These are phyloP conservation scores for Lyophyllum semitale DNA, from an alignment of 768 basidiomycete species.

Conservation along the genomic window DNA sequence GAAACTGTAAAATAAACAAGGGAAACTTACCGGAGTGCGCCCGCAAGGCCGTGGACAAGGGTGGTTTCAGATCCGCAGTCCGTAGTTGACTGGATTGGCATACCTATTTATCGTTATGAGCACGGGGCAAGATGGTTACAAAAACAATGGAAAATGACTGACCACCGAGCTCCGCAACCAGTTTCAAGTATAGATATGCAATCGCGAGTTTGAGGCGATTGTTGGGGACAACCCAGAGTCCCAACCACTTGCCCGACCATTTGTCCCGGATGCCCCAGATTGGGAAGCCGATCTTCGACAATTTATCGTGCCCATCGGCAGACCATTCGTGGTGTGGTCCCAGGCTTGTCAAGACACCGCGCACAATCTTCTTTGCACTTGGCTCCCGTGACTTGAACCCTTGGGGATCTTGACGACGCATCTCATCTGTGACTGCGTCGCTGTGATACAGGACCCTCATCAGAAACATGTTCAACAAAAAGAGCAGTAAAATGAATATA, in stretches of 20 bases:
- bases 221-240: conserved; percentile 8
- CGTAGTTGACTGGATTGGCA: conserved; percentile 19
- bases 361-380: conserved; percentile 23
- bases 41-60: conserved; percentile 27
- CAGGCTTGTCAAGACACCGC: conserved; percentile 13
- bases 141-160: neutral
- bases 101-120: neutral
- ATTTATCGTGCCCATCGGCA: conserved; percentile 35
- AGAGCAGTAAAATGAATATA: neutral
- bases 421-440: conserved; percentile 15
- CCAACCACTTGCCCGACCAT: conserved; percentile 8
- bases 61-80: conserved; percentile 41
- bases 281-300: conserved; percentile 39
- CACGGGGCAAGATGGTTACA: neutral
- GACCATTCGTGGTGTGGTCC: conserved; percentile 17
- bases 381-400: conserved; percentile 27
- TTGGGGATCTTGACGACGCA: conserved; percentile 22
- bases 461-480: neutral
- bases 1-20: neutral
- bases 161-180: conserved; percentile 23
- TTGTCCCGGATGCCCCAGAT: conserved; percentile 26
- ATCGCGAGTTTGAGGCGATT: conserved; percentile 5
- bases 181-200: conserved; percentile 25
- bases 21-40: conserved; percentile 27
- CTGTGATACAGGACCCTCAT: conserved; percentile 1